A percentile compares a stretch with the other conserved stretches of the same genome.
Evolutionary conservation across 768 basidiomycete species (phyloP).

Genomic region (Suillus occidentalis): DNA sequence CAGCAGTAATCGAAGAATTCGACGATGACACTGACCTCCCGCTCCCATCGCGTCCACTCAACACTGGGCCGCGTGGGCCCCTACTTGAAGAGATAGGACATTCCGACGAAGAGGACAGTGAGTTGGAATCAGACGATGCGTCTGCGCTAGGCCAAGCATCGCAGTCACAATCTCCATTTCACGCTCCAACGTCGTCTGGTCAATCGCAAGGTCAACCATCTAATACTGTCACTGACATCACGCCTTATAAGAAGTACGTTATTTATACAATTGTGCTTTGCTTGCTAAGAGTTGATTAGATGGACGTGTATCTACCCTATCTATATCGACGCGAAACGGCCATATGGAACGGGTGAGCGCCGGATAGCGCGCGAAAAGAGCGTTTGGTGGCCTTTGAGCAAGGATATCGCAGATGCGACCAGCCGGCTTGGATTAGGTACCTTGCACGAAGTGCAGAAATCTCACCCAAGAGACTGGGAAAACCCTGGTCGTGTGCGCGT

Average conservation of each 20-base stretch:
- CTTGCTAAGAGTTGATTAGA: constrained; percentile 39
- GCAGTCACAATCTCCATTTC: constrained; percentile 37
- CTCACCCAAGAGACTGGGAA: constrained; percentile 96
- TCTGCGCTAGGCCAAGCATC: constrained; percentile 57
- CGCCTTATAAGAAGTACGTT: constrained; percentile 80
- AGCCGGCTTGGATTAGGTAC: constrained; percentile 73
- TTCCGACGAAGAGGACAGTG: constrained; percentile 50
- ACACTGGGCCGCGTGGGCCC: constrained; percentile 68
- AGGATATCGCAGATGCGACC: constrained; percentile 87
- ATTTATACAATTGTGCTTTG: constrained; percentile 7
- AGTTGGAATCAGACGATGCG: constrained; percentile 25
- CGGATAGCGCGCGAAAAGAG: constrained; percentile 76
- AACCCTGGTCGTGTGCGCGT: constrained; percentile 96
- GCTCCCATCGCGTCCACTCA: constrained; percentile 64
- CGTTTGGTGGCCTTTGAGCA: constrained; percentile 94
- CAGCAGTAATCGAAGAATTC: constrained; percentile 74
- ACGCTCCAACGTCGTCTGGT: constrained; percentile 15
- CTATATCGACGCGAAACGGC: constrained; percentile 93
- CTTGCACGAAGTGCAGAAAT: constrained; percentile 86
- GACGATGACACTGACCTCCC: constrained; percentile 95
- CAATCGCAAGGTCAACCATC: constrained; percentile 25
- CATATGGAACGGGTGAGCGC: constrained; percentile 80
- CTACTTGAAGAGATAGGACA: constrained; percentile 71
- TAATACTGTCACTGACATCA: constrained; percentile 64
- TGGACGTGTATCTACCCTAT: constrained; percentile 98